Evolutionary conservation across 2,329 filamentous ascomycete species (phyloP), one percentile per base, ranked within the genome.

Genomic region (Ophiosphaerella narmari): DNA sequence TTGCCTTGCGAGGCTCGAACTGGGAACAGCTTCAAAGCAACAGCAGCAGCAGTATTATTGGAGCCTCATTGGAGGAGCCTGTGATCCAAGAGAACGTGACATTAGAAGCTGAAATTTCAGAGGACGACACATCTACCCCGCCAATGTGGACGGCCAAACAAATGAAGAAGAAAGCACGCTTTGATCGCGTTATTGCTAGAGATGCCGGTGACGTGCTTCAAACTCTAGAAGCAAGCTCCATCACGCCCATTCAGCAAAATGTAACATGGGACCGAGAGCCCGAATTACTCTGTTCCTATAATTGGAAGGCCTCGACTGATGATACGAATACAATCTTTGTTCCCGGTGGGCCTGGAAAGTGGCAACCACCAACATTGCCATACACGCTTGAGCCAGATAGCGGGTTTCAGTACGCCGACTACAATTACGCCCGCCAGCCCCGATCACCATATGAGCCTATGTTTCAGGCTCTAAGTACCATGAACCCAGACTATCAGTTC

Each of bases 261-360:
- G 56, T 68, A 7, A 52, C 48, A n/a, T 69, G 65, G 64, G 55
- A 66, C 6, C 23, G 48, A 31, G 61, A 65, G 2, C 59, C 62
- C 5, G 63, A 69, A n/a, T 34, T 68, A 4, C 33, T 70, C 4
- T 68, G 65, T 32, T 59, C 46, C 16, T 70, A 68, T 56, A 70
- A 68, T 41, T 70, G 65, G 67, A 52, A 57, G 29, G 52, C 54
- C n/a, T 48, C 52, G 3, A 43, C 39, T 1, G 55, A 65, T 12
- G 55, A 57, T 5, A 60, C 52, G 14, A 68, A 68, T 37, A 64
- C 59, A 0, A 66, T 70, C 5, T 68, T 63, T 35, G 66, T 68
- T 2, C 67, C 66, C 3, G 67, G 67, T 3, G 54, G 48, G 18
- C 66, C 65, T 16, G 54, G 56, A 6, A 66, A 63, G 18, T 68